Evolutionary conservation across 2,329 filamentous ascomycete genomes (phyloP).

Genomic region (Microdochium nivale): DNA sequence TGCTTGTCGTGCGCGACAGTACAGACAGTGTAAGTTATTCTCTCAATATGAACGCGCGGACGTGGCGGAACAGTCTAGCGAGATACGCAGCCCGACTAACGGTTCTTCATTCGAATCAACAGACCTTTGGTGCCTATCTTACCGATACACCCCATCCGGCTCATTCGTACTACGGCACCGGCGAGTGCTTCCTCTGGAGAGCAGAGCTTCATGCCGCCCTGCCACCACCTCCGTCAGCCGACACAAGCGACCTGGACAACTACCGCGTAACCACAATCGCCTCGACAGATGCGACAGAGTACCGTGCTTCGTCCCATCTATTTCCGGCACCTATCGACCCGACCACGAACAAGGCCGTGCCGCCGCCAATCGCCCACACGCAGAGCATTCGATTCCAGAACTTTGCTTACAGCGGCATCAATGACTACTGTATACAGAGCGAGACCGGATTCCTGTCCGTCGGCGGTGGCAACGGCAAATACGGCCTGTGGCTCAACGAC

Average conservation of each 20-base stretch:
- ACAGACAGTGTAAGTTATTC: constrained; percentile 62
- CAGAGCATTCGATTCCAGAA: constrained; percentile 91
- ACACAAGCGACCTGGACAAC: constrained; percentile 34
- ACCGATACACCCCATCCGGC: constrained; percentile 78
- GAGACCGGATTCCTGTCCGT: constrained; percentile 63
- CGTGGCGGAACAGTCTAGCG: background rate
- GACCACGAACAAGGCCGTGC: constrained; percentile 12
- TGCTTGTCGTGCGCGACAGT: constrained; percentile 76
- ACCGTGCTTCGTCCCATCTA: constrained; percentile 12
- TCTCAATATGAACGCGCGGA: too few relatives aligned
- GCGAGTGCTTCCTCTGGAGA: constrained; percentile 91
- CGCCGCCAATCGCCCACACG: constrained; percentile 15
- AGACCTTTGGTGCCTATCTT: constrained; percentile 89
- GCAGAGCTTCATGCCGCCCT: constrained; percentile 59
- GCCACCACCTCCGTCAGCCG: constrained; percentile 58
- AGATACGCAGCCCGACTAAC: constrained; percentile 1
- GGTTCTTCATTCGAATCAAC: background rate
- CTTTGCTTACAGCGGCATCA: constrained; percentile 90
- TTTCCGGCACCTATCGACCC: constrained; percentile 18
- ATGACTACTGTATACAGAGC: constrained; percentile 95
- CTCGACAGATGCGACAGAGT: constrained; percentile 10
- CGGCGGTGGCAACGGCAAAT: constrained; percentile 80
- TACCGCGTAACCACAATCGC: constrained; percentile 32
- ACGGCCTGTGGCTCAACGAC: constrained; percentile 89
- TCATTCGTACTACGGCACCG: constrained; percentile 86